Evolutionary conservation across 2,329 filamentous ascomycete species (phyloP).

Genomic region (Balansia obtecta): DNA sequence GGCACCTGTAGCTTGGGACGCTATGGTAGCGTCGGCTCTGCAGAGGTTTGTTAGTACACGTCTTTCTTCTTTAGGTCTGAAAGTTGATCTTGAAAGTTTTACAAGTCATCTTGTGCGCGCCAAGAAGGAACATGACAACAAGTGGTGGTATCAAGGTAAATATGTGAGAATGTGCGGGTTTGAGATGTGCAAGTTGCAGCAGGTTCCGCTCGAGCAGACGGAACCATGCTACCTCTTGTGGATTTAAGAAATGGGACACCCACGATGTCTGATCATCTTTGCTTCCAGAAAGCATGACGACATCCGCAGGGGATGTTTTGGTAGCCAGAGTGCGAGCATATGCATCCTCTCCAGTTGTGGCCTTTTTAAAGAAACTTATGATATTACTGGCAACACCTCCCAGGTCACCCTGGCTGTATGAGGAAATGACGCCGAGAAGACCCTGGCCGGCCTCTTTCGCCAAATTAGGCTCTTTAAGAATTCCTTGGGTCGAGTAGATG

Average conservation of each 20-base stretch:
- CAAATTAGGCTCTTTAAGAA: constrained; percentile 56
- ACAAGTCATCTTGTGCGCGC: not conserved
- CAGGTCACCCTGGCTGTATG: constrained; percentile 60
- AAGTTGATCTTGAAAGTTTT: not conserved
- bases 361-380: constrained; percentile 80
- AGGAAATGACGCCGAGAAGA: constrained; percentile 45
- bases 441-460: constrained; percentile 56
- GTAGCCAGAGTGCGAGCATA: constrained; percentile 71
- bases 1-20: constrained; percentile 81
- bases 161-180: not conserved
- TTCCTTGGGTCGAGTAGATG: constrained; percentile 56
- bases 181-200: constrained; percentile 1
- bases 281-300: constrained; percentile 95
- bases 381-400: constrained; percentile 70
- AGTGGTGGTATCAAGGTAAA: not conserved
- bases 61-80: not conserved
- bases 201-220: not conserved
- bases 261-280: constrained; percentile 93
- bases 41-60: constrained; percentile 1
- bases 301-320: constrained; percentile 89
- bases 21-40: constrained; percentile 87
- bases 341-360: constrained; percentile 66
- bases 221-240: not conserved
- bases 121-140: not conserved
- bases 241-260: constrained; percentile 27